A percentile compares a stretch with the other conserved stretches of the same genome.
Conservation (phyloP, 2,329 filamentous ascomycete genomes). For the Colletotrichum sp. region DNA sequence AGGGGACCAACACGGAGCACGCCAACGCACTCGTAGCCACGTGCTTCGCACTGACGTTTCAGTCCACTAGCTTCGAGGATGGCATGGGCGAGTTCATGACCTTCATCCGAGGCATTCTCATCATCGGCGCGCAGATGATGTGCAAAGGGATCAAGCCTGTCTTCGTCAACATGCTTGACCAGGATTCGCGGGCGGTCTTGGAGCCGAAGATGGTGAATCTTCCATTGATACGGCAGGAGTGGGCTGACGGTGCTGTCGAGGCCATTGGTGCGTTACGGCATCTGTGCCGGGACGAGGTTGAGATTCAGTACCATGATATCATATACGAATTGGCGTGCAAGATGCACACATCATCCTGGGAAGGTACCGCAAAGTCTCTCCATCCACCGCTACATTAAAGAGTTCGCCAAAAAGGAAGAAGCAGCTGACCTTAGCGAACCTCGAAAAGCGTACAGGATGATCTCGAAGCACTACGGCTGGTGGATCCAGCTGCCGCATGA, state of each 20-base stretch:
- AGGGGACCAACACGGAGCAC: constrained; percentile 51
- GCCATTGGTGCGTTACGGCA: constrained; percentile 45
- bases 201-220: constrained; percentile 49
- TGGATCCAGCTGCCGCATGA: constrained; percentile 62
- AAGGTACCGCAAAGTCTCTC: constrained; percentile 38
- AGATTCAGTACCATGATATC: constrained; percentile 49
- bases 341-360: constrained; percentile 56
- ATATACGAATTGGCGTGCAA: constrained; percentile 53
- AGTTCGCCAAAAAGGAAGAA: background rate
- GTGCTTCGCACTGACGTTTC: constrained; percentile 63
- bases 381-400: constrained; percentile 20
- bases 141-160: constrained; percentile 52
- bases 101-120: constrained; percentile 60
- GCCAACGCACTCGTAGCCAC: constrained; percentile 64
- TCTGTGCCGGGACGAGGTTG: constrained; percentile 47
- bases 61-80: constrained; percentile 61
- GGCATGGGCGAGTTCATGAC: constrained; percentile 66
- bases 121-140: constrained; percentile 60
- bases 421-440: background rate
- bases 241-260: constrained; percentile 50
- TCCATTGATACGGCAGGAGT: constrained; percentile 47
- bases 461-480: constrained; percentile 57
- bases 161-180: constrained; percentile 50
- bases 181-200: constrained; percentile 44
- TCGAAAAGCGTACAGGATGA: constrained; percentile 50